Percentiles rank a stretch among this genome's conserved stretches.
Conservation (phyloP, 768 basidiomycete genomes). For the Trametes cubensis region DNA sequence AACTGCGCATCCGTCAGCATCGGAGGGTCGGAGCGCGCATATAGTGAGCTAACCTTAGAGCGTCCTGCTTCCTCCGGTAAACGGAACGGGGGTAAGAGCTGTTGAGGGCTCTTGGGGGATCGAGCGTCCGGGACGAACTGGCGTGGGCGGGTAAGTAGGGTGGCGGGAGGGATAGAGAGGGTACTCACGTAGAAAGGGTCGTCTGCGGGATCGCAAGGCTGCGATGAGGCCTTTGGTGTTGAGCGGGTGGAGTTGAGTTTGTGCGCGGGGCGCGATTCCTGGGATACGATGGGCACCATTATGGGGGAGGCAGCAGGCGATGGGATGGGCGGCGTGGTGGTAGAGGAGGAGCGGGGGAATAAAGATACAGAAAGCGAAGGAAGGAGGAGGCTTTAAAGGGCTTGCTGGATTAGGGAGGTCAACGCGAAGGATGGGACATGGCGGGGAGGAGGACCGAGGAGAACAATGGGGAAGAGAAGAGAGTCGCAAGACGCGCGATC, state of each 20-base stretch:
- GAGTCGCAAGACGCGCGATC: conserved; percentile 14
- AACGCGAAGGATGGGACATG: conserved; percentile 28
- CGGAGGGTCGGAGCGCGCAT: conserved; percentile 18
- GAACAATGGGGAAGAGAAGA: conserved; percentile 28
- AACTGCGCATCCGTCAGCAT: conserved; percentile 33
- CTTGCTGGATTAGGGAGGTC: conserved; percentile 21
- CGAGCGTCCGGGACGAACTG: conserved; percentile 33
- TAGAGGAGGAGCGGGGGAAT: conserved; percentile 19
- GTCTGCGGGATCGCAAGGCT: conserved; percentile 34
- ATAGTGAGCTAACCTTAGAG: conserved; percentile 20
- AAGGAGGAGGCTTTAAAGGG: conserved; percentile 36
- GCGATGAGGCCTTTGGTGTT: conserved; percentile 19
- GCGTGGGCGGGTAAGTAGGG: conserved; percentile 13
- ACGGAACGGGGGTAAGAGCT: conserved; percentile 43
- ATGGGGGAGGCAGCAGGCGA: conserved; percentile 12
- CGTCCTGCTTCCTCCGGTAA: conserved; percentile 33
- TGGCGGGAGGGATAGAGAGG: not conserved
- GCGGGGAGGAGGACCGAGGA: conserved; percentile 20
- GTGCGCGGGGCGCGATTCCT: conserved; percentile 40
- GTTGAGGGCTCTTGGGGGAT: conserved; percentile 34
- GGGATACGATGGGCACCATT: conserved; percentile 49
- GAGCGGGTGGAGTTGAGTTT: not conserved
- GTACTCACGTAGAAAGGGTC: conserved; percentile 30
- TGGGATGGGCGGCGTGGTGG: conserved; percentile 1
- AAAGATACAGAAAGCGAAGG: conserved; percentile 40